A percentile compares a stretch with the other conserved stretches of the same genome.
These are phyloP conservation scores for Ajuga reptans DNA, from an alignment of 305 asterid genomes.

Conservation along the genomic window DNA sequence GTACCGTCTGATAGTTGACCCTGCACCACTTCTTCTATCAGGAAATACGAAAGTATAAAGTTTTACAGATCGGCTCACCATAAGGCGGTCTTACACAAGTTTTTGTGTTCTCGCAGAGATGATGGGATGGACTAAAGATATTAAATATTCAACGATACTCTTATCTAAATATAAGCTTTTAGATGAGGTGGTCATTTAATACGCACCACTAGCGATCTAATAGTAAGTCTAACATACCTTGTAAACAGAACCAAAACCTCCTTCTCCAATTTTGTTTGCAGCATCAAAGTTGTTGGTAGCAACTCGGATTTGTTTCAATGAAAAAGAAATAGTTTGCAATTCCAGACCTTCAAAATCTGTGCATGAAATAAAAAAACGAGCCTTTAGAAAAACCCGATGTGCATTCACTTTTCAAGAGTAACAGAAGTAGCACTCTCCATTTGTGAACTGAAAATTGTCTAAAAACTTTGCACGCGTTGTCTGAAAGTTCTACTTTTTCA, in stretches of 20 bases:
- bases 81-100: no score
- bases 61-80: no score
- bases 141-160: background rate
- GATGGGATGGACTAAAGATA: background rate
- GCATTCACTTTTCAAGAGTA: background rate
- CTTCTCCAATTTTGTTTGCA: slow-evolving; percentile 71
- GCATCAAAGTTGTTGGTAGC: slow-evolving; percentile 69
- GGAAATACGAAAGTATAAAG: background rate
- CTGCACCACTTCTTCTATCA: slow-evolving; percentile 33
- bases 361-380: slow-evolving; percentile 16
- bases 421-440: background rate
- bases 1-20: slow-evolving; percentile 69
- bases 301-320: slow-evolving; percentile 59
- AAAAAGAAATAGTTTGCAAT: slow-evolving; percentile 49
- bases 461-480: background rate
- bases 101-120: no score
- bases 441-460: background rate
- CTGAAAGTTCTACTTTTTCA: background rate
- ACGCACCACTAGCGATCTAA: background rate
- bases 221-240: slow-evolving; percentile 35
- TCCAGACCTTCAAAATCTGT: slow-evolving; percentile 59
- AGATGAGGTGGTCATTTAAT: background rate
- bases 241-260: slow-evolving; percentile 86
- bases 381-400: background rate
- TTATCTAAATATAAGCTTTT: background rate